phyloP scores from a whole-genome alignment of 2,329 filamentous ascomycete species.

The Fonsecaea erecta region DNA sequence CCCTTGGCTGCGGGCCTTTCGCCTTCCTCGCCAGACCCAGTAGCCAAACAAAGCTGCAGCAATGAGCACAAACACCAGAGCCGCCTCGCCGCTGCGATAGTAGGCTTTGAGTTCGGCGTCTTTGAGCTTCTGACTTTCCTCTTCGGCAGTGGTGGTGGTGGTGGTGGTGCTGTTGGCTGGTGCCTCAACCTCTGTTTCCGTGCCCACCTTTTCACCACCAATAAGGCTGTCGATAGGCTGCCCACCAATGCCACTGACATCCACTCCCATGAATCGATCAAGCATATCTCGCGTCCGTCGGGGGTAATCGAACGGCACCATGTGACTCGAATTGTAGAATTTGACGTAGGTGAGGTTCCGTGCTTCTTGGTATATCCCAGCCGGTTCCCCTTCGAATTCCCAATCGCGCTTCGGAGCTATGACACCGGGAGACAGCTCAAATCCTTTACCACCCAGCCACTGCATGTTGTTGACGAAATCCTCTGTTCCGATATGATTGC shows the following conservation, averaged over 20 bases:
- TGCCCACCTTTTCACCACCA: constrained; percentile 77
- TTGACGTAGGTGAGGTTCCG: constrained; percentile 94
- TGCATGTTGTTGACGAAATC: constrained; percentile 84
- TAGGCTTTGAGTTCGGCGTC: constrained; percentile 89
- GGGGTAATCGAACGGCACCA: constrained; percentile 95
- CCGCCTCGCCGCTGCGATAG: constrained; percentile 82
- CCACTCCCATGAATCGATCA: constrained; percentile 91
- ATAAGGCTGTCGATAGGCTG: constrained; percentile 76
- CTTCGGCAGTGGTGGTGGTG: constrained; percentile 64
- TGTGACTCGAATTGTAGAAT: constrained; percentile 95
- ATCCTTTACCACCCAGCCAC: constrained; percentile 91
- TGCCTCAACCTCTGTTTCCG: constrained; percentile 75
- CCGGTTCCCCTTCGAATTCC: constrained; percentile 86
- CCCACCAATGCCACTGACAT: constrained; percentile 86
- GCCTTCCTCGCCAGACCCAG: constrained; percentile 64
- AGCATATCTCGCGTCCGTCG: constrained; percentile 92
- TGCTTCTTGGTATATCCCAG: constrained; percentile 92
- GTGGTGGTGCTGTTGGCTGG: constrained; percentile 62
- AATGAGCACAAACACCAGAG: constrained; percentile 78
- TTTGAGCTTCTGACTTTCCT: constrained; percentile 73
- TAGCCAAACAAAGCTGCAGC: constrained; percentile 76
- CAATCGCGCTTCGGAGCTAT: constrained; percentile 92
- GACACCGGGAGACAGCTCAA: constrained; percentile 82
- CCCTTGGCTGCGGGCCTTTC: constrained; percentile 52
- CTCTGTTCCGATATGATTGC: constrained; percentile 95